Percentiles rank a stretch among this genome's conserved stretches.
These are phyloP conservation scores for Novymonas esmeraldas DNA, from an alignment of 208 protist genomes.

Conservation along the genomic window DNA sequence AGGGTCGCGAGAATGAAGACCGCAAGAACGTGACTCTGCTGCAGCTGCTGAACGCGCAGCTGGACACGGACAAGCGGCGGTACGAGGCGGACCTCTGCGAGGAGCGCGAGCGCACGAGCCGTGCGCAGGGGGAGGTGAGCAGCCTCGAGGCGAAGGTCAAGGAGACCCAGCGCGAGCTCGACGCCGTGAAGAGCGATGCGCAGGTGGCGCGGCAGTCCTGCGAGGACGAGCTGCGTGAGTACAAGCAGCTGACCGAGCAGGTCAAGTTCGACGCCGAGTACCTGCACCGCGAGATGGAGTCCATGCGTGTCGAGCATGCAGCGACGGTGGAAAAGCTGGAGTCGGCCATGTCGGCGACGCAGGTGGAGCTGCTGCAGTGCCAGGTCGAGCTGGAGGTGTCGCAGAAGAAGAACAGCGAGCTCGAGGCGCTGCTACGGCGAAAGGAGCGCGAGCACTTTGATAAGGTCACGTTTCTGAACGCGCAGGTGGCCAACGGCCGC, in stretches of 20 bases:
- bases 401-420: slow-evolving; percentile 63
- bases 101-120: slow-evolving; percentile 34
- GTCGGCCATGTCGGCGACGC: slow-evolving; percentile 22
- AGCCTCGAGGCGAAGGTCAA: slow-evolving; percentile 42
- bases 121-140: slow-evolving; percentile 42
- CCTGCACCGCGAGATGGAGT: slow-evolving; percentile 66
- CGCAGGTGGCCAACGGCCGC: slow-evolving; percentile 83
- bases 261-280: slow-evolving; percentile 84
- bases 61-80: slow-evolving; percentile 74
- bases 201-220: slow-evolving; percentile 34
- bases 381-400: slow-evolving; percentile 65
- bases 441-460: slow-evolving; percentile 86
- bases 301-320: slow-evolving; percentile 41
- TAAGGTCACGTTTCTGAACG: slow-evolving; percentile 88
- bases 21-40: slow-evolving; percentile 83
- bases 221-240: slow-evolving; percentile 64
- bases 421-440: slow-evolving; percentile 62
- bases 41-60: slow-evolving; percentile 83
- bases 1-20: slow-evolving; percentile 74
- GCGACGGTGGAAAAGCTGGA: slow-evolving; percentile 43
- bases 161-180: slow-evolving; percentile 52
- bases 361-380: slow-evolving; percentile 37
- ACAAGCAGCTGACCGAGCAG: slow-evolving; percentile 81
- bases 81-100: slow-evolving; percentile 65
- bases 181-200: slow-evolving; percentile 41